These are phyloP conservation scores for Penicillium rolfsii DNA, from an alignment of 2,329 filamentous ascomycete species.

Conservation along the genomic window DNA sequence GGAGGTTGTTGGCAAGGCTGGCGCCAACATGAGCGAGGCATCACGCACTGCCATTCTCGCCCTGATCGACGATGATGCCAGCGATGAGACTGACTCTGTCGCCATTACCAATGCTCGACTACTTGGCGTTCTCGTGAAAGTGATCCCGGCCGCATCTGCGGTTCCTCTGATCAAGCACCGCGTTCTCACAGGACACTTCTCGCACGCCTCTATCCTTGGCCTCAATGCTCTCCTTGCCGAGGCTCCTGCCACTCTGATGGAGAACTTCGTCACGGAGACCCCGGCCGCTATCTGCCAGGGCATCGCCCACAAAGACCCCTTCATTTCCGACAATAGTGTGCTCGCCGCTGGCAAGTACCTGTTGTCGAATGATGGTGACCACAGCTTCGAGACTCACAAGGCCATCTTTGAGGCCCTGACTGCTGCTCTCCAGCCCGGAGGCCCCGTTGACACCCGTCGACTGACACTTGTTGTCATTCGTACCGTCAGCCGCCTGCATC, in stretches of 20 bases:
- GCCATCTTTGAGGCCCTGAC: conserved; percentile 79
- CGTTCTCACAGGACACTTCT: conserved; percentile 76
- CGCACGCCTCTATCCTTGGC: conserved; percentile 76
- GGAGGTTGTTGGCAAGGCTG: conserved; percentile 94
- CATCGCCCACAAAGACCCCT: conserved; percentile 74
- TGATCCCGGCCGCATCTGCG: conserved; percentile 74
- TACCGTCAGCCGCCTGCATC: conserved; percentile 77
- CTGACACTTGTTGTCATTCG: conserved; percentile 84
- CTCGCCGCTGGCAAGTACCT: conserved; percentile 91
- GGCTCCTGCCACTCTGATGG: conserved; percentile 70
- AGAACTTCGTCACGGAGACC: conserved; percentile 72
- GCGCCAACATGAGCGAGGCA: conserved; percentile 88
- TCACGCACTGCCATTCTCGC: conserved; percentile 83
- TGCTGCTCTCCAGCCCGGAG: conserved; percentile 73
- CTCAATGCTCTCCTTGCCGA: conserved; percentile 89
- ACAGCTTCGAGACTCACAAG: conserved; percentile 74
- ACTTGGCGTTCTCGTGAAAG: conserved; percentile 85
- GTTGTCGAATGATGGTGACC: conserved; percentile 62
- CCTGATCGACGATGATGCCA: conserved; percentile 82
- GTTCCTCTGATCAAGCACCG: conserved; percentile 66
- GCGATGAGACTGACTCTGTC: conserved; percentile 74
- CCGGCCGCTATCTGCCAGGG: conserved; percentile 78
- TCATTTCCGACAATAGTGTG: conserved; percentile 84
- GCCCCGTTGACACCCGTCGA: conserved; percentile 79
- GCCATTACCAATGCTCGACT: conserved; percentile 88